phyloP scores from a whole-genome alignment of 306 rosid species.

The Cucumis sativus region DNA sequence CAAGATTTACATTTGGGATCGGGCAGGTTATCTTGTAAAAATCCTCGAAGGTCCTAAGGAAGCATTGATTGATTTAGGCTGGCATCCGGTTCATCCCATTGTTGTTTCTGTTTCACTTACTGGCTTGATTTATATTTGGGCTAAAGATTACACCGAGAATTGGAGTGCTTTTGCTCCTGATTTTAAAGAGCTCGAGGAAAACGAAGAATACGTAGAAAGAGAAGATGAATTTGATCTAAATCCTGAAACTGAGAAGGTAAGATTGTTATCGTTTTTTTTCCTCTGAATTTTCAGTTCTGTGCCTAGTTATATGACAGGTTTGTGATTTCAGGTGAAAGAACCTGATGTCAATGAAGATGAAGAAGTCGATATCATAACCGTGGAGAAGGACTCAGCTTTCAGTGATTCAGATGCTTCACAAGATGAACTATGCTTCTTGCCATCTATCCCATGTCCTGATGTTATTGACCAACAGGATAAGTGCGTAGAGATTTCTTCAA shows the following conservation, averaged over 20 bases:
- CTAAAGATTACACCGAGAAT: constrained; percentile 94
- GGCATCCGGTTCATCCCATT: constrained; percentile 96
- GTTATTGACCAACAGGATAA: constrained; percentile 54
- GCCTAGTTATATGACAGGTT: neutral
- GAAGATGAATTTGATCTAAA: constrained; percentile 97
- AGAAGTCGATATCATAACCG: constrained; percentile 65
- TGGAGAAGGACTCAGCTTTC: constrained; percentile 74
- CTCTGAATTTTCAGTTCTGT: neutral
- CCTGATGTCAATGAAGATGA: constrained; percentile 72
- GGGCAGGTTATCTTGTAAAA: constrained; percentile 93
- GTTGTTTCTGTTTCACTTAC: constrained; percentile 85
- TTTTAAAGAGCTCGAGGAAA: constrained; percentile 97
- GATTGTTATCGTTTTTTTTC: neutral
- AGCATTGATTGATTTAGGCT: constrained; percentile 86
- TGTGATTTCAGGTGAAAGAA: constrained; percentile 55
- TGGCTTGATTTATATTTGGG: constrained; percentile 88
- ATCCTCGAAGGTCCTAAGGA: constrained; percentile 99
- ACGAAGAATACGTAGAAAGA: constrained; percentile 81
- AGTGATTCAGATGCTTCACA: constrained; percentile 89
- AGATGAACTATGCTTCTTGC: constrained; percentile 79
- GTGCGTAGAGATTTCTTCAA: constrained; percentile 56
- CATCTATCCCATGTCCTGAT: constrained; percentile 69
- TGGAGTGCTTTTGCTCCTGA: constrained; percentile 99
- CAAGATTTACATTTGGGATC: constrained; percentile 94
- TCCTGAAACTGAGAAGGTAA: constrained; percentile 83